Conservation (phyloP, 257 asterid species). For the Solanum chilense region DNA sequence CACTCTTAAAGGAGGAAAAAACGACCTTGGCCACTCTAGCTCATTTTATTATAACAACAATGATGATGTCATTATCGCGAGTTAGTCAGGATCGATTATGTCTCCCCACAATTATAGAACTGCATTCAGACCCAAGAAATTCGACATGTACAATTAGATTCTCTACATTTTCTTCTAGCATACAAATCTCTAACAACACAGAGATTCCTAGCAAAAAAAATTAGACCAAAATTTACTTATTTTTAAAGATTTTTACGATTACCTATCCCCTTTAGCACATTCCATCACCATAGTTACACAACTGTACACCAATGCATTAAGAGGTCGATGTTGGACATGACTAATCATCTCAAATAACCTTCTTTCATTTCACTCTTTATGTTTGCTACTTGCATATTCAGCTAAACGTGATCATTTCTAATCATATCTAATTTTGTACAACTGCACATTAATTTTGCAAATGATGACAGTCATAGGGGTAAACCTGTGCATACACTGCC, state of each 20-base stretch:
- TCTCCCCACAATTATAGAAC: background rate
- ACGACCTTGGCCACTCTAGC: background rate
- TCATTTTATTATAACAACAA: background rate
- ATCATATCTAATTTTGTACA: background rate
- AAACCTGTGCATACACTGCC: background rate
- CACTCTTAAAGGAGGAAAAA: background rate
- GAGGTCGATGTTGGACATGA: background rate
- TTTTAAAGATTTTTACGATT: background rate
- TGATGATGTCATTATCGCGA: background rate
- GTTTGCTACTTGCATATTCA: background rate
- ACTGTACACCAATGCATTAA: background rate
- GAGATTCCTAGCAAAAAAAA: background rate
- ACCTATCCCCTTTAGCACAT: background rate
- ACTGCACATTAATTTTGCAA: background rate
- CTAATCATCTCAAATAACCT: background rate
- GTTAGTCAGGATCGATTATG: background rate
- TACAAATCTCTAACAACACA: background rate
- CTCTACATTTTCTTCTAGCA: background rate
- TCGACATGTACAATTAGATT: background rate
- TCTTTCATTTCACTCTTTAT: background rate
- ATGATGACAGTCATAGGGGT: slow-evolving; percentile 22
- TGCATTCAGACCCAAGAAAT: background rate
- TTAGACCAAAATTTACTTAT: background rate
- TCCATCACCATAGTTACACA: background rate
- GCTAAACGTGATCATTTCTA: background rate